Percentiles rank a stretch among this genome's conserved stretches.
Evolutionary conservation across 106 monocot genomes (phyloP).

Genomic region (Amphibolis antarctica): DNA sequence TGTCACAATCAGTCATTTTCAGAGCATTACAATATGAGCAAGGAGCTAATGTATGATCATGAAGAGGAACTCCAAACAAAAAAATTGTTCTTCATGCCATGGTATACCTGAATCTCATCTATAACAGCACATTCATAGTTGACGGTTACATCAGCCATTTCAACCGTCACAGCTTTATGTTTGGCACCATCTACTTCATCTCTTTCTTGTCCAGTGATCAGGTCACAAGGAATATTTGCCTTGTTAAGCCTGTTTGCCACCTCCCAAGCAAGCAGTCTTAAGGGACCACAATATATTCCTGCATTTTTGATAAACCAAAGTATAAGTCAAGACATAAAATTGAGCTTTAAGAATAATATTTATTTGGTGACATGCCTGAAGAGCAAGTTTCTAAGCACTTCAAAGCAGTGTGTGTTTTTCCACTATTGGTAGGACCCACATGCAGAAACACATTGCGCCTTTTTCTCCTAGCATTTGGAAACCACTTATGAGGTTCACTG

Average conservation of each 20-base stretch:
- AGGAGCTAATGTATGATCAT: too few species aligned
- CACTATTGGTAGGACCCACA: slow-evolving; percentile 95
- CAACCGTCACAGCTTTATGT: slow-evolving; percentile 83
- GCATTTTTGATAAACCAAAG: not conserved
- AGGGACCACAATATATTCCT: slow-evolving; percentile 96
- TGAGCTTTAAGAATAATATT: not conserved
- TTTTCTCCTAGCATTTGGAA: slow-evolving; percentile 81
- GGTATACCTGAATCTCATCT: slow-evolving; percentile 90
- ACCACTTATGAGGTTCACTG: slow-evolving; percentile 84
- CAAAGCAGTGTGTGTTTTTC: slow-evolving; percentile 90
- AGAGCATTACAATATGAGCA: too few species aligned
- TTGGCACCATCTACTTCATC: slow-evolving; percentile 74
- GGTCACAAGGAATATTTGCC: slow-evolving; percentile 77
- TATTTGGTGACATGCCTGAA: slow-evolving; percentile 37
- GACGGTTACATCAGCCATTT: slow-evolving; percentile 69
- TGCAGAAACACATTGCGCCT: slow-evolving; percentile 81
- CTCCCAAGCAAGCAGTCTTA: slow-evolving; percentile 89
- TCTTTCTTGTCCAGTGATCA: slow-evolving; percentile 91
- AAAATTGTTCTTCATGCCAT: not conserved
- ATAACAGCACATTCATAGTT: slow-evolving; percentile 78
- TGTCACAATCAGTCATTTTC: too few species aligned
- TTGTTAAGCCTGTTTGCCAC: slow-evolving; percentile 81
- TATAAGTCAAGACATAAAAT: not conserved
- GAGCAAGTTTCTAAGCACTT: slow-evolving; percentile 65
- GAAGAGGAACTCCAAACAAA: not conserved